Conservation (phyloP, 2,329 filamentous ascomycete species). For the Venturia pyrina region DNA sequence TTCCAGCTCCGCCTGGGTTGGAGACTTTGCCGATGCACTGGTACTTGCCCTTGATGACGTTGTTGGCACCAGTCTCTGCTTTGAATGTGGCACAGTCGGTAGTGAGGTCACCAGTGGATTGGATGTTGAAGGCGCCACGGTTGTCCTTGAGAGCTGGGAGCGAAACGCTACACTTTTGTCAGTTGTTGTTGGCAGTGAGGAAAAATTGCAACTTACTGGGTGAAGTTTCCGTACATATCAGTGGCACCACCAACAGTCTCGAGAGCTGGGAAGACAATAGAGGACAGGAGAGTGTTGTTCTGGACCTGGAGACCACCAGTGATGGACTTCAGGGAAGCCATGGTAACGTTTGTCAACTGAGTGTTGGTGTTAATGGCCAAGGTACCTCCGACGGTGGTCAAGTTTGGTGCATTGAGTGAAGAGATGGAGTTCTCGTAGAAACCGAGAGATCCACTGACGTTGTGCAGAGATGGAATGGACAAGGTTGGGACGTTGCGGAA, state of each 20-base stretch:
- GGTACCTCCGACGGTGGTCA: constrained; percentile 54
- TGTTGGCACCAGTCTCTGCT: constrained; percentile 27
- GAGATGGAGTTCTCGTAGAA: constrained; percentile 72
- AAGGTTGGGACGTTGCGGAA: constrained; percentile 72
- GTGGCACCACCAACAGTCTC: constrained; percentile 65
- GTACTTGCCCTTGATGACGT: constrained; percentile 34
- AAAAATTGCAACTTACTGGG: constrained; percentile 52
- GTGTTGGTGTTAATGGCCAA: constrained; percentile 49
- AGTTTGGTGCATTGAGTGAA: constrained; percentile 54
- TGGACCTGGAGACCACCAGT: constrained; percentile 74
- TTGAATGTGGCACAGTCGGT: constrained; percentile 32
- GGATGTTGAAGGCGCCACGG: constrained; percentile 41
- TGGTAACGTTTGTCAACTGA: constrained; percentile 60
- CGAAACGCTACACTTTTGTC: constrained; percentile 45
- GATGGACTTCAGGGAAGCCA: constrained; percentile 58
- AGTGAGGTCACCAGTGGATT: constrained; percentile 33
- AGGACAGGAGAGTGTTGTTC: constrained; percentile 71
- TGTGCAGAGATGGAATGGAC: constrained; percentile 59
- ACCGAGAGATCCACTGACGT: constrained; percentile 68
- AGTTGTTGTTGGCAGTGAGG: neutral
- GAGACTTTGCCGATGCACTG: constrained; percentile 30
- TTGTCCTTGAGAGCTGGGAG: constrained; percentile 47
- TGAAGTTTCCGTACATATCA: constrained; percentile 76
- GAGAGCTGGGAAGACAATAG: constrained; percentile 59
- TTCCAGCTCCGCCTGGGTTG: constrained; percentile 27